Evolutionary conservation across 805 yeast genomes (phyloP).

Genomic region (Barnettozyma sp.): DNA sequence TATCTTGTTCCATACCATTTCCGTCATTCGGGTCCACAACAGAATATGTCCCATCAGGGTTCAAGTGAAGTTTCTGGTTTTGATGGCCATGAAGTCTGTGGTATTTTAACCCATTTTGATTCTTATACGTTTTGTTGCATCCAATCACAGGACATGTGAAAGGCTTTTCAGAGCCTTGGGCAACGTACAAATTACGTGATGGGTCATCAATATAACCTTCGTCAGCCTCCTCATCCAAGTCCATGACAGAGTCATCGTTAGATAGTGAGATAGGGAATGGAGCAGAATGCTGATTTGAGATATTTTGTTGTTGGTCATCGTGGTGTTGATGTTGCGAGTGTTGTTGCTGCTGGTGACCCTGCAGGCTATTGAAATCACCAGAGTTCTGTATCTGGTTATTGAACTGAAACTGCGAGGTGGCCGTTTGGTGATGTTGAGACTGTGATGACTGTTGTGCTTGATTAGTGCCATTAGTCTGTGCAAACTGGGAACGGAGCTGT

Average conservation of each 20-base stretch:
- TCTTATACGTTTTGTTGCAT: constrained; percentile 94
- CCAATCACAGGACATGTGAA: constrained; percentile 97
- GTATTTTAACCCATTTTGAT: constrained; percentile 94
- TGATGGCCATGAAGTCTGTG: constrained; percentile 96
- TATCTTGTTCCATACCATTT: constrained; percentile 92
- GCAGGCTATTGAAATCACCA: constrained; percentile 6
- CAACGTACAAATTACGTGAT: constrained; percentile 86
- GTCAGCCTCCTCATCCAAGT: constrained; percentile 48
- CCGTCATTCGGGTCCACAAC: constrained; percentile 95
- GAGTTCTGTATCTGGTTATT: constrained; percentile 5
- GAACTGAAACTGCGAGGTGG: constrained; percentile 8
- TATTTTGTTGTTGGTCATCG: constrained; percentile 17
- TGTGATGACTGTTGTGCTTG: constrained; percentile 7
- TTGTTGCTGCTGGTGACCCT: constrained; percentile 8
- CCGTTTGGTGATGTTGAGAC: constrained; percentile 1
- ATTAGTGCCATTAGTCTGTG: constrained; percentile 1
- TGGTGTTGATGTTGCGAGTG: too few species aligned
- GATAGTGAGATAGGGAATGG: constrained; percentile 30
- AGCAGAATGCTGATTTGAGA: constrained; percentile 18
- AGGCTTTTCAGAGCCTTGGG: constrained; percentile 92
- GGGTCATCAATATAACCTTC: constrained; percentile 93
- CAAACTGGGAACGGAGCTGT: constrained; percentile 14
- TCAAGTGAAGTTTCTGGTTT: constrained; percentile 83
- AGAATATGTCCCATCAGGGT: constrained; percentile 88
- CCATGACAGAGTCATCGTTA: constrained; percentile 25